Percentiles rank a stretch among this genome's conserved stretches.
phyloP scores from a whole-genome alignment of 495 filamentous ascomycete species.

The Lepraria neglecta region DNA sequence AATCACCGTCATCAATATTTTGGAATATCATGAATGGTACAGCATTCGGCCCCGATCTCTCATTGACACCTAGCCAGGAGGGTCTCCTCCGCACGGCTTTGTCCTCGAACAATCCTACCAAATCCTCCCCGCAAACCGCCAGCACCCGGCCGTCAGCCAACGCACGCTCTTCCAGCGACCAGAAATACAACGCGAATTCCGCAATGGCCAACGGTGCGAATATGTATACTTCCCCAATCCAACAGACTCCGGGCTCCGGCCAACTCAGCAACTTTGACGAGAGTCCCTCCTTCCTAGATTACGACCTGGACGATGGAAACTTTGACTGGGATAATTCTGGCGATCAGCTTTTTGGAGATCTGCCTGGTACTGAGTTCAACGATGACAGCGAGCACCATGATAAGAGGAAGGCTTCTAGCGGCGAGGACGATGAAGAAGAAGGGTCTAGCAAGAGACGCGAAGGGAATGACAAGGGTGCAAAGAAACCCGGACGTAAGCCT shows the following conservation, averaged over 20 bases:
- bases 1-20: not conserved
- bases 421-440: constrained; percentile 62
- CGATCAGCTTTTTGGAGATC: constrained; percentile 66
- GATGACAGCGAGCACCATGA: constrained; percentile 58
- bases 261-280: constrained; percentile 52
- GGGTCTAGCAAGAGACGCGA: constrained; percentile 73
- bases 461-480: constrained; percentile 64
- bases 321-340: constrained; percentile 58
- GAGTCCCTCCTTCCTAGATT: constrained; percentile 72
- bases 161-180: constrained; percentile 20
- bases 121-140: not conserved
- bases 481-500: constrained; percentile 95
- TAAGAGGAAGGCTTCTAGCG: constrained; percentile 68
- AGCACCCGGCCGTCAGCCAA: not conserved
- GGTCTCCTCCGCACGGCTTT: constrained; percentile 82
- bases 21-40: constrained; percentile 33
- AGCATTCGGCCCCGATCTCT: constrained; percentile 38
- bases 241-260: constrained; percentile 38
- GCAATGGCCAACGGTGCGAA: constrained; percentile 25
- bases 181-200: constrained; percentile 21
- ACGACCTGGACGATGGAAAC: constrained; percentile 58
- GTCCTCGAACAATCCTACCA: constrained; percentile 61
- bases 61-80: constrained; percentile 81
- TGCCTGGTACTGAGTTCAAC: constrained; percentile 52
- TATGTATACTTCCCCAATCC: constrained; percentile 49